A percentile compares a stretch with the other conserved stretches of the same genome.
Conservation (phyloP, 495 filamentous ascomycete genomes). For the Daldinia loculata region DNA sequence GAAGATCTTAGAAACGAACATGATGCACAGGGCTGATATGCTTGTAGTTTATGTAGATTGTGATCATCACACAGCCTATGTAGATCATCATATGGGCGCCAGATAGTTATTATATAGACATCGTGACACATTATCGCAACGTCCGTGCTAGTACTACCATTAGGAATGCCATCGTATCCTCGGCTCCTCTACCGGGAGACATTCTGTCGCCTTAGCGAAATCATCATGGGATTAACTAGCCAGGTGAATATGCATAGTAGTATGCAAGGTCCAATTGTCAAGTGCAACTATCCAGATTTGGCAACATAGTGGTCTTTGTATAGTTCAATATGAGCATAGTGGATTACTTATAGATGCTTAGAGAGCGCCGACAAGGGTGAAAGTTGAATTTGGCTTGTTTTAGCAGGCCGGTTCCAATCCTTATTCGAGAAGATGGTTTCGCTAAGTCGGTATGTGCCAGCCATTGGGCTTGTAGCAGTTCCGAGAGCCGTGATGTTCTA, state of each 20-base stretch:
- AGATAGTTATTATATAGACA: background rate
- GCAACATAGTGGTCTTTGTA: constrained; percentile 8
- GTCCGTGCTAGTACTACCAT: background rate
- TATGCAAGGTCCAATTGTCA: constrained; percentile 31
- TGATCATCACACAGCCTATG: background rate
- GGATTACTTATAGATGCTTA: background rate
- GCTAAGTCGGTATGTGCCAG: constrained; percentile 8
- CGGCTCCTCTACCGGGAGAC: background rate
- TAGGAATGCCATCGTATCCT: constrained; percentile 3
- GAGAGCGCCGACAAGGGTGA: background rate
- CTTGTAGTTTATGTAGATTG: constrained; percentile 7
- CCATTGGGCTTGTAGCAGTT: background rate
- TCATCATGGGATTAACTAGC: constrained; percentile 2
- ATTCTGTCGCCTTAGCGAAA: constrained; percentile 2
- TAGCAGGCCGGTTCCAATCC: constrained; percentile 7
- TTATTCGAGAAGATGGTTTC: constrained; percentile 26
- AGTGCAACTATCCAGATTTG: constrained; percentile 21
- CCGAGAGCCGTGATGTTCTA: constrained; percentile 18
- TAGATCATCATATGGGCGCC: constrained; percentile 12
- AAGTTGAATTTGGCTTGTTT: constrained; percentile 11
- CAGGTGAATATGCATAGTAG: background rate
- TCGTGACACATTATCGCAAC: background rate
- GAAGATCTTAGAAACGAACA: constrained; percentile 19
- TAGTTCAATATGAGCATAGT: constrained; percentile 8
- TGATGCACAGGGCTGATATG: constrained; percentile 3